Base-by-base conservation (phyloP, 441 rosid species). In the Syzygium malaccense region DNA sequence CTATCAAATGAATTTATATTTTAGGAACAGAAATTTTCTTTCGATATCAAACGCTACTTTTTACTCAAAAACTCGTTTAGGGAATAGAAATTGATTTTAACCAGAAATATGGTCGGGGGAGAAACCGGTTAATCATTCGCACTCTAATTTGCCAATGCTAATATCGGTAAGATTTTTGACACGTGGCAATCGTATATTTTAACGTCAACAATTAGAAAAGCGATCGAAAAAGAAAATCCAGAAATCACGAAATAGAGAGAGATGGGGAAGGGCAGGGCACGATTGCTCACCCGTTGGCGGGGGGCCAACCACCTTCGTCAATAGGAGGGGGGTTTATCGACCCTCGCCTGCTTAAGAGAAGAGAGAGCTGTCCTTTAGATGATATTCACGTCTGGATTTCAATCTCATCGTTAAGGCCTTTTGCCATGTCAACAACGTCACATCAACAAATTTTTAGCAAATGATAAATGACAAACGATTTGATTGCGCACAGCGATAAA, bases 321-420 rank as follows among this genome's bases (percentile, higher is more conserved):
- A 32, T 2, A 2, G 75, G 23, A 4, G 23, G 23, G 6, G 6
- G 12, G 25, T 12, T 23, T 66, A 3, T 66, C 41, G 13, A 66
- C 41, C 41, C 25, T 66, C 1, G 6, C 41, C 23, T 62, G 7
- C 68, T 62, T 62, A 62, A 14, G 30, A 62, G 15, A 62, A n/a
- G 0, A 14, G 20, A n/a, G 71, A 64, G 37, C 15, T 14, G 37
- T 64, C 2, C 11, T 7, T 15, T 0, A 6, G 0, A 64, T n/a
- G 6, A 30, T 64, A 30, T 15, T n/a, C 10, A 1, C 5, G 15
- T 15, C 7, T 15, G 11, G 9, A 62, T 62, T 62, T n/a, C 37
- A 15, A 64, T n/a, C 11, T n/a, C 14, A 1, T 0, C 12, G 30
- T 26, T 58, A 58, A 3, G 33, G 71, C 30, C 18, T 45, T 45